Conservation (phyloP, 106 monocot species). For the Dactylorhiza incarnata region DNA sequence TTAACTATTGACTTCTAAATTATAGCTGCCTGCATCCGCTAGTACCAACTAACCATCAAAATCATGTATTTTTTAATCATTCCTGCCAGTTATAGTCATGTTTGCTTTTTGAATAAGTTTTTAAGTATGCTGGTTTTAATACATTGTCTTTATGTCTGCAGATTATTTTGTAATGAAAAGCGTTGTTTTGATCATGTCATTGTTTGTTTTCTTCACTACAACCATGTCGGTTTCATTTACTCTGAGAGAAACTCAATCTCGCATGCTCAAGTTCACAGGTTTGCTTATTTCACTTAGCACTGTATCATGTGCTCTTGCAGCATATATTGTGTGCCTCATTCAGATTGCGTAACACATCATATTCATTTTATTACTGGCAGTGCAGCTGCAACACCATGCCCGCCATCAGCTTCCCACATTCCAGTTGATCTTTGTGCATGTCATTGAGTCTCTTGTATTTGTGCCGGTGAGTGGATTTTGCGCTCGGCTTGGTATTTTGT, state of each 20-base stretch:
- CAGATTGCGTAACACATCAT: background rate
- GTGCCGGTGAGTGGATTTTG: slow-evolving; percentile 68
- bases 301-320: background rate
- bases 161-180: slow-evolving; percentile 97
- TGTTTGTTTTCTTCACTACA: slow-evolving; percentile 99
- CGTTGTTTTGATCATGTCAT: slow-evolving; percentile 93
- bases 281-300: slow-evolving; percentile 8
- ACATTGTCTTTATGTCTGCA: slow-evolving; percentile 20
- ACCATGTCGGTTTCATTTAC: slow-evolving; percentile 99
- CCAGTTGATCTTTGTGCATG: slow-evolving; percentile 97
- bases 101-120: background rate
- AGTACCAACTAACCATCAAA: background rate
- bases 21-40: background rate
- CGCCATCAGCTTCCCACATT: slow-evolving; percentile 97
- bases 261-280: slow-evolving; percentile 99
- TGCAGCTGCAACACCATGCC: slow-evolving; percentile 99
- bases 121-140: background rate
- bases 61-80: background rate
- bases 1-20: background rate
- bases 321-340: background rate
- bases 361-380: slow-evolving; percentile 37
- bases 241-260: slow-evolving; percentile 96
- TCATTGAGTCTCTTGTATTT: slow-evolving; percentile 97
- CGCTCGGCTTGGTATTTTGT: background rate
- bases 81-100: background rate